Conservation (phyloP, 352 stramenopile species). For the Globisporangium barbulae region DNA sequence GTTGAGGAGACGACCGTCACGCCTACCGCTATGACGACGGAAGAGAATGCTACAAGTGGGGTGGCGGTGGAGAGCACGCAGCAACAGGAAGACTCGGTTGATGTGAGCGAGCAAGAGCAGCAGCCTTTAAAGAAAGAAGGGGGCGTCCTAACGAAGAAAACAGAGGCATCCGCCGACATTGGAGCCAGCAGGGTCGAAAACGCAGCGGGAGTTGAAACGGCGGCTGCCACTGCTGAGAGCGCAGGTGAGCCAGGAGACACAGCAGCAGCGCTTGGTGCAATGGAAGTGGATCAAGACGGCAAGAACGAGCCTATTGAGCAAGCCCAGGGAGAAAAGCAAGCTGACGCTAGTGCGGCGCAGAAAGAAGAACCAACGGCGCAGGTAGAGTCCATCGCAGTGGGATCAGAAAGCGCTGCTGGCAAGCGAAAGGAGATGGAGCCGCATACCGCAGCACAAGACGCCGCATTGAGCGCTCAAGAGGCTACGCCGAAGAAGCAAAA, state of each 20-base stretch:
- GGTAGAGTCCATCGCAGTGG: not conserved
- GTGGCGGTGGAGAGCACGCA: not conserved
- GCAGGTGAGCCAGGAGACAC: not conserved
- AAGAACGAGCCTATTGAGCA: not conserved
- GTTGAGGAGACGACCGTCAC: not conserved
- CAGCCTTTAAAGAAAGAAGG: not conserved
- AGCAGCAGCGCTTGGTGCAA: not conserved
- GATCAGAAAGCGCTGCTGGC: not conserved
- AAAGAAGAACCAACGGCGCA: not conserved
- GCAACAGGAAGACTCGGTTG: too few relatives aligned
- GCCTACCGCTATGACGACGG: not conserved
- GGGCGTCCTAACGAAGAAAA: not conserved
- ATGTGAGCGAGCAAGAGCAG: not conserved
- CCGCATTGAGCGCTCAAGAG: not conserved
- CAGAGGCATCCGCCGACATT: not conserved
- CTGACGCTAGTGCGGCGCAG: not conserved
- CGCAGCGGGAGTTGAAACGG: not conserved
- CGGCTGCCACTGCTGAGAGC: not conserved
- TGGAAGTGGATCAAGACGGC: not conserved
- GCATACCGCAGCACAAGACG: not conserved
- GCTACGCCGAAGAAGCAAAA: conserved; percentile 11
- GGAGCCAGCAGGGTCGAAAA: not conserved
- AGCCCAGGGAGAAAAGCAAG: not conserved
- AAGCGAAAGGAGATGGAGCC: conserved; percentile 11
- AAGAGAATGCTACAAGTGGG: not conserved